Evolutionary conservation across 202 grass and related monocot genomes (phyloP), one percentile per base, ranked within the genome.

Genomic region (Carex arenaria): DNA sequence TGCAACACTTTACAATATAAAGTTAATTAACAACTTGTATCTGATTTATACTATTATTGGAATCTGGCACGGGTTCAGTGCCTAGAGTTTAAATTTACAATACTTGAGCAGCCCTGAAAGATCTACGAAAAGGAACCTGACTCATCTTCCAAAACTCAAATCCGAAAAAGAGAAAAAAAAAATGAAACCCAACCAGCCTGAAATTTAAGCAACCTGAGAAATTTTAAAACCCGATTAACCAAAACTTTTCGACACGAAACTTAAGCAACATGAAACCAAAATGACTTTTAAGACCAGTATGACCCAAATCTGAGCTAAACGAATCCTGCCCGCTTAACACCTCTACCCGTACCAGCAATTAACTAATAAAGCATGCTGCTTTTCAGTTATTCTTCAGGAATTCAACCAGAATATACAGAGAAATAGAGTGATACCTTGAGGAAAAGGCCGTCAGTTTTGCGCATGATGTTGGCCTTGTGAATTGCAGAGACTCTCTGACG

Each of bases 401-500:
- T 49, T 61, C 7, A 66, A n/a, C 8, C 18, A 42, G 3, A 18
- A 61, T 14, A 67, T 67, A n/a, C 31, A 15, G 17, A 57, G 15
- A 56, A 77, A 32, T 1, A 59, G 17, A 57, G 1, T 70, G n/a
- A 73, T 80, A 98, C 95, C 68, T 45, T 72, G 7, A 98, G 95
- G 67, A 98, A 98, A 86, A 98, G 90, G 23, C 93, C 95, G 11
- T 98, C 95, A 30, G 95, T 98, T 85, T 98, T 95, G 87, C 93
- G 92, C 95, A 98, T 95, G 53, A 98, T 98, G 77, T 98, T 98
- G 55, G 95, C 95, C 83, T 98, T 98, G 87, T 98, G 95, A 82
- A 98, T 98, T 1, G 95, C 93, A 64, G 95, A 95, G 5, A 98
- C 93, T 80, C 95, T 93, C 51, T 98, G 82, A 42, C 95, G 89